These are phyloP conservation scores for Fusarium sambucinum DNA, from an alignment of 2,329 filamentous ascomycete genomes.

Conservation along the genomic window DNA sequence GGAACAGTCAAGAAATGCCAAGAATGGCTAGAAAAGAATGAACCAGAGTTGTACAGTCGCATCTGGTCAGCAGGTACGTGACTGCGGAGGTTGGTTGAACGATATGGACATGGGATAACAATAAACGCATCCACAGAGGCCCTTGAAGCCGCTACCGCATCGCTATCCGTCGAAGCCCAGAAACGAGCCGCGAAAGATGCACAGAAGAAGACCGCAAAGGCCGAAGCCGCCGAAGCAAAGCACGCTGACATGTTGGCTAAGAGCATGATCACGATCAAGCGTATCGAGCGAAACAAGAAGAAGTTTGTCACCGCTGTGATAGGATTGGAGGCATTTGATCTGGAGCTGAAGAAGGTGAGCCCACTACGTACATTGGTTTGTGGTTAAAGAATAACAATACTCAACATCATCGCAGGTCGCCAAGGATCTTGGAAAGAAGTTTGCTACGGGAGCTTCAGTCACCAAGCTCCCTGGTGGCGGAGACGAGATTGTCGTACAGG, in stretches of 20 bases:
- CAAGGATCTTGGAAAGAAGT: conserved; percentile 98
- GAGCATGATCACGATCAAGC: conserved; percentile 90
- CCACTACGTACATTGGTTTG: not conserved
- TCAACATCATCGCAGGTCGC: conserved; percentile 65
- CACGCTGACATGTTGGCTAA: conserved; percentile 85
- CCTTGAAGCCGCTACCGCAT: conserved; percentile 83
- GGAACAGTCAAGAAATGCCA: conserved; percentile 96
- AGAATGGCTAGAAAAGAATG: conserved; percentile 87
- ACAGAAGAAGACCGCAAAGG: conserved; percentile 96
- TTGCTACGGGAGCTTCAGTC: conserved; percentile 92
- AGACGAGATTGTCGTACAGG: conserved; percentile 98
- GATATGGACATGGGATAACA: conserved; percentile 20
- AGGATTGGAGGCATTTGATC: conserved; percentile 88
- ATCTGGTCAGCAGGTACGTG: conserved; percentile 87
- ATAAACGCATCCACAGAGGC: conserved; percentile 67
- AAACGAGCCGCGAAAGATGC: conserved; percentile 97
- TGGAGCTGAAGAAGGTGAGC: conserved; percentile 87
- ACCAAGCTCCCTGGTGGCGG: conserved; percentile 88
- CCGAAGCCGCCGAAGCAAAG: conserved; percentile 85
- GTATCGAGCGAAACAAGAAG: conserved; percentile 97
- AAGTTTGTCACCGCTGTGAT: conserved; percentile 96
- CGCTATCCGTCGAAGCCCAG: conserved; percentile 89
- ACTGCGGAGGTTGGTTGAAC: not conserved
- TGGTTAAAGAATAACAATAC: conserved; percentile 3
- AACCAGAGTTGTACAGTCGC: conserved; percentile 78